These are phyloP conservation scores for Atkinsonella hypoxylon DNA, from an alignment of 2,329 filamentous ascomycete genomes.

Conservation along the genomic window DNA sequence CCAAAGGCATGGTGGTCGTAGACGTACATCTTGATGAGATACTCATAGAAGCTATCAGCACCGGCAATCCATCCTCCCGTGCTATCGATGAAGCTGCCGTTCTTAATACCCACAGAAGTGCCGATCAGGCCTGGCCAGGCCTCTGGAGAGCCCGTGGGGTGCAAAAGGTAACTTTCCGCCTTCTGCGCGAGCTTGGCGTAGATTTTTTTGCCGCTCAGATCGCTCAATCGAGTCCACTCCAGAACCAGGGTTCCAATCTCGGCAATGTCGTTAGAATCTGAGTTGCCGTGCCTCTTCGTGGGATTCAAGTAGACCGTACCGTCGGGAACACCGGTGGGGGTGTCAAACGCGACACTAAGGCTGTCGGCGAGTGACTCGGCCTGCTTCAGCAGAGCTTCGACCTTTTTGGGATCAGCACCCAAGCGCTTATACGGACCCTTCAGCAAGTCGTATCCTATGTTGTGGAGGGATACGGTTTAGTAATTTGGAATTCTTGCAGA, in stretches of 20 bases:
- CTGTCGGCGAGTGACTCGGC: constrained; percentile 57
- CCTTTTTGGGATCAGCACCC: constrained; percentile 28
- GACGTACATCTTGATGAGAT: constrained; percentile 82
- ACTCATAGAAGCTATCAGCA: constrained; percentile 76
- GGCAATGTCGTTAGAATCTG: constrained; percentile 57
- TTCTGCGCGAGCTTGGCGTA: constrained; percentile 57
- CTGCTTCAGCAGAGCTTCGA: constrained; percentile 53
- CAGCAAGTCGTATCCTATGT: constrained; percentile 55
- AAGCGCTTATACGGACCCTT: constrained; percentile 49
- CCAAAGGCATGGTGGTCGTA: constrained; percentile 57
- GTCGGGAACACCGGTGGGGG: constrained; percentile 60
- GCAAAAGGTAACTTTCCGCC: constrained; percentile 57
- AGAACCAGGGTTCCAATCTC: constrained; percentile 67
- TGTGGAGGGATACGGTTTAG: neutral
- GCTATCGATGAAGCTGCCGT: constrained; percentile 55
- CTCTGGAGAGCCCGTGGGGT: constrained; percentile 45
- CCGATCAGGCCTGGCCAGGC: constrained; percentile 71
- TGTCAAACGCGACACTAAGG: constrained; percentile 68
- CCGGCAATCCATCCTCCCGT: constrained; percentile 67
- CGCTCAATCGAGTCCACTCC: constrained; percentile 73
- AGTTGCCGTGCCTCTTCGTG: constrained; percentile 33
- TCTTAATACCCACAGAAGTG: constrained; percentile 48
- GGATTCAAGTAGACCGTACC: constrained; percentile 53
- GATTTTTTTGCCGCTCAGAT: constrained; percentile 54
- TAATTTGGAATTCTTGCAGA: no score